Percentiles rank a stretch among this genome's conserved stretches.
Conservation (phyloP, 2,329 filamentous ascomycete genomes). For the Beauveria sp. region DNA sequence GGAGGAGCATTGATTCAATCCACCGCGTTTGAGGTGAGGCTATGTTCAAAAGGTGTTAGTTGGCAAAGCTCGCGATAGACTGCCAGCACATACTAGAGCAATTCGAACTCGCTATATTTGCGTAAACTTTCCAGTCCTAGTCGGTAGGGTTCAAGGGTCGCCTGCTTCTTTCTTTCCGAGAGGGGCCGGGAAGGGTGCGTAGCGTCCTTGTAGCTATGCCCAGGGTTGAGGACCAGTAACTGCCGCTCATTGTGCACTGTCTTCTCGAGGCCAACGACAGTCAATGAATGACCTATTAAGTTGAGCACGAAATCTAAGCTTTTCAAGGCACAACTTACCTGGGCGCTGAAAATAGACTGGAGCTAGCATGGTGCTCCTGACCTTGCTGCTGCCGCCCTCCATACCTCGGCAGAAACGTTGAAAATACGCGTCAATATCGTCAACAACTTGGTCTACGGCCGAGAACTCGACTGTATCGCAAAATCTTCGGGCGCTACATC, state of each 20-base stretch:
- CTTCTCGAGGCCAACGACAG: constrained; percentile 77
- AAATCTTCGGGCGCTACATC: constrained; percentile 1
- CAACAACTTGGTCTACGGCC: constrained; percentile 49
- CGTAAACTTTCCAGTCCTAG: constrained; percentile 59
- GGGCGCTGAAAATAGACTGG: constrained; percentile 88
- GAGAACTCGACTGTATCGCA: neutral
- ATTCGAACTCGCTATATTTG: constrained; percentile 70
- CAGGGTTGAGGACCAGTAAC: constrained; percentile 82
- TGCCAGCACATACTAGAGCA: constrained; percentile 53
- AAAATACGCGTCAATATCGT: constrained; percentile 70
- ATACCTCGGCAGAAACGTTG: neutral
- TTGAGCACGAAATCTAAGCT: neutral
- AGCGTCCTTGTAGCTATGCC: constrained; percentile 59
- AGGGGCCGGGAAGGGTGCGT: constrained; percentile 20
- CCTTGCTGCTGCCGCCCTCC: constrained; percentile 35
- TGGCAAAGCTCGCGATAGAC: neutral
- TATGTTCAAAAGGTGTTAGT: neutral
- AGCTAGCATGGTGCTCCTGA: constrained; percentile 65
- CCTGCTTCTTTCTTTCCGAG: neutral
- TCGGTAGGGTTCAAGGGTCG: constrained; percentile 64
- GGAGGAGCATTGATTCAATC: neutral
- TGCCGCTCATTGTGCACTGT: constrained; percentile 55
- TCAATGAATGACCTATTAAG: constrained; percentile 72
- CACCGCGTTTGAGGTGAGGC: neutral
- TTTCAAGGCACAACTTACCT: constrained; percentile 34